Conservation (phyloP, 257 asterid species). For the Gentiana macrophylla region DNA sequence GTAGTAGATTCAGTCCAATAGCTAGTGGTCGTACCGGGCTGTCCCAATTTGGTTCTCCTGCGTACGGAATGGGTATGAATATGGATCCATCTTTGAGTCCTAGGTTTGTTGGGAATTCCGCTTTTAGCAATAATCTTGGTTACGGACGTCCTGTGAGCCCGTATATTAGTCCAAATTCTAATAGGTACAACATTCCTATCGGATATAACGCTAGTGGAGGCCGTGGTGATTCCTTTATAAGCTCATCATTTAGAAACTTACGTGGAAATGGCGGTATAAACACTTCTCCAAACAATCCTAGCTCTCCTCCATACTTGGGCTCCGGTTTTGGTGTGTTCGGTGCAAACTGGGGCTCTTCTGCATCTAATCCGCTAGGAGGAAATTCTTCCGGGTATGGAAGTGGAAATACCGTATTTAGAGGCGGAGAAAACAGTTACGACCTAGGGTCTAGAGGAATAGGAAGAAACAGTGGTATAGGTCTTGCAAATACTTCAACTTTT, state of each 20-base stretch:
- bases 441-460: constrained; percentile 57
- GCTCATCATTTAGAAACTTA: constrained; percentile 40
- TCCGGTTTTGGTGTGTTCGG: constrained; percentile 53
- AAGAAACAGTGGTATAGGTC: constrained; percentile 39
- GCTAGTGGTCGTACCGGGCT: constrained; percentile 47
- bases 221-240: constrained; percentile 44
- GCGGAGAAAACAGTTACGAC: constrained; percentile 45
- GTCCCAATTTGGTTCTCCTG: constrained; percentile 40
- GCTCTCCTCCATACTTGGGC: constrained; percentile 47
- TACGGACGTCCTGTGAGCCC: constrained; percentile 56
- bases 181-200: constrained; percentile 55
- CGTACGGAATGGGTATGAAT: constrained; percentile 57
- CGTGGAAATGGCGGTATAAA: constrained; percentile 65
- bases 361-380: constrained; percentile 38
- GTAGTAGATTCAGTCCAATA: constrained; percentile 54
- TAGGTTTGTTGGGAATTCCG: constrained; percentile 47
- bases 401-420: constrained; percentile 46
- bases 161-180: constrained; percentile 39
- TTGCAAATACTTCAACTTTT: constrained; percentile 34
- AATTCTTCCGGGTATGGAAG: constrained; percentile 39
- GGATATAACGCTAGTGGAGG: constrained; percentile 46
- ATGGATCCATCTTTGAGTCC: constrained; percentile 53
- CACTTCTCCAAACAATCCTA: constrained; percentile 35
- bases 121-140: constrained; percentile 46
- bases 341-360: constrained; percentile 62